These are phyloP conservation scores for Fusarium buxicola DNA, from an alignment of 2,329 filamentous ascomycete species.

Conservation along the genomic window DNA sequence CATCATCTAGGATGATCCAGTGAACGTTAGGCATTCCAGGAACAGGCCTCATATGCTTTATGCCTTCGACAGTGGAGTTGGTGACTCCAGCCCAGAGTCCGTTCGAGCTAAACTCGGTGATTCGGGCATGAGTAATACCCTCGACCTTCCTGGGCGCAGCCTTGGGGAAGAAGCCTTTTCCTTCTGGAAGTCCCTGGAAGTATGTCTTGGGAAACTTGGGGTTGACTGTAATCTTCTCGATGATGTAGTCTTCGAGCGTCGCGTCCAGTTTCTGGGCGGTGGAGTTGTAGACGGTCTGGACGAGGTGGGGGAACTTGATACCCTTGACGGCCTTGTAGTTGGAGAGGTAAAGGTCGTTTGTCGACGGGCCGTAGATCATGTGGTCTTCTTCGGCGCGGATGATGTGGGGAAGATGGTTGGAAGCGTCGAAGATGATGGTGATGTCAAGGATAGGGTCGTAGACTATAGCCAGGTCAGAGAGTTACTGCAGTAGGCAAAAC, in stretches of 20 bases:
- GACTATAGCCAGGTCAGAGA: constrained; percentile 8
- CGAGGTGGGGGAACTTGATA: constrained; percentile 14
- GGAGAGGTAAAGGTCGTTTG: constrained; percentile 20
- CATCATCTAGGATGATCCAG: constrained; percentile 24
- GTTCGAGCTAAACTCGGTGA: constrained; percentile 31
- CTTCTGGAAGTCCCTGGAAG: constrained; percentile 1
- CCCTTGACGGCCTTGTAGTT: constrained; percentile 15
- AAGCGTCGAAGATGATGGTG: constrained; percentile 8
- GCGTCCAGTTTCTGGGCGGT: constrained; percentile 5
- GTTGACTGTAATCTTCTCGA: constrained; percentile 12
- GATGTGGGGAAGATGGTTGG: constrained; percentile 18
- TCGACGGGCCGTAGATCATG: constrained; percentile 1
- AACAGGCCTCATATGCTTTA: constrained; percentile 7
- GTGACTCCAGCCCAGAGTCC: constrained; percentile 20
- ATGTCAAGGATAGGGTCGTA: neutral
- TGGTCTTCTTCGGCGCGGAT: constrained; percentile 20
- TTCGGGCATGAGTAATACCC: constrained; percentile 3
- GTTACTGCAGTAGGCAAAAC: fast-evolving
- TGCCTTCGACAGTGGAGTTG: neutral
- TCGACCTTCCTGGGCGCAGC: neutral
- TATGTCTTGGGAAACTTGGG: neutral
- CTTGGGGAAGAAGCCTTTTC: constrained; percentile 10
- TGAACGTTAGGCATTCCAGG: constrained; percentile 3
- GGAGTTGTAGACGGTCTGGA: constrained; percentile 27
- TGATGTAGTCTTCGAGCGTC: constrained; percentile 21